phyloP scores from a whole-genome alignment of 2,329 filamentous ascomycete species.

The Dactylellina cionopaga region DNA sequence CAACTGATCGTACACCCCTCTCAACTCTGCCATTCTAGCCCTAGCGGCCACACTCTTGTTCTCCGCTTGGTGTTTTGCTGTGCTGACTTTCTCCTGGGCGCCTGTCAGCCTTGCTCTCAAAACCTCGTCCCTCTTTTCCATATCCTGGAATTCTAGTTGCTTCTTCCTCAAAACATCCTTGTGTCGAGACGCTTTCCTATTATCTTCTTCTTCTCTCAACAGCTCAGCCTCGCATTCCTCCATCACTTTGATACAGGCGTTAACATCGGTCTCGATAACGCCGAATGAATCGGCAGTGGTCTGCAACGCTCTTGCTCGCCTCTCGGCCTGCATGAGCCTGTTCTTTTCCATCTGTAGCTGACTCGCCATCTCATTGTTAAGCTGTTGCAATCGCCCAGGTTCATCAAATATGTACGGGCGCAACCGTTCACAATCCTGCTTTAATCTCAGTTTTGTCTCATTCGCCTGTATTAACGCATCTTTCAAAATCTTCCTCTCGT shows the following conservation, averaged over 20 bases:
- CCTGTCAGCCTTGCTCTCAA: slow-evolving; percentile 83
- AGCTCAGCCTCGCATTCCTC: slow-evolving; percentile 88
- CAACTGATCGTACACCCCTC: slow-evolving; percentile 79
- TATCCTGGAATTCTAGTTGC: slow-evolving; percentile 87
- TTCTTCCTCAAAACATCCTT: slow-evolving; percentile 87
- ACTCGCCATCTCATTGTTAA: slow-evolving; percentile 81
- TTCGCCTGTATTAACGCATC: slow-evolving; percentile 46
- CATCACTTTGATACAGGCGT: slow-evolving; percentile 85
- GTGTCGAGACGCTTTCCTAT: slow-evolving; percentile 80
- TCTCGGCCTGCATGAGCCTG: slow-evolving; percentile 87
- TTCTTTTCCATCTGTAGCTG: slow-evolving; percentile 80
- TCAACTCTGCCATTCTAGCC: slow-evolving; percentile 88
- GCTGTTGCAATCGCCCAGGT: slow-evolving; percentile 81
- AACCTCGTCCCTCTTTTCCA: slow-evolving; percentile 86
- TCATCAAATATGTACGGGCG: slow-evolving; percentile 92
- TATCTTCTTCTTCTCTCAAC: slow-evolving; percentile 89
- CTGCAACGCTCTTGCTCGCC: slow-evolving; percentile 85
- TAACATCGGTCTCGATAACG: slow-evolving; percentile 84
- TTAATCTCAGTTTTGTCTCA: slow-evolving; percentile 68
- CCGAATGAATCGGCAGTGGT: slow-evolving; percentile 90
- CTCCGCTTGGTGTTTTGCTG: slow-evolving; percentile 80
- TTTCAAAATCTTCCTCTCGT: slow-evolving; percentile 59
- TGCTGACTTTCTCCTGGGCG: slow-evolving; percentile 86
- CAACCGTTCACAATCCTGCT: slow-evolving; percentile 87
- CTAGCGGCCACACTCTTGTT: slow-evolving; percentile 84